Base-by-base conservation (phyloP, 2,329 filamentous ascomycete species). In the Monosporascus sp. region DNA sequence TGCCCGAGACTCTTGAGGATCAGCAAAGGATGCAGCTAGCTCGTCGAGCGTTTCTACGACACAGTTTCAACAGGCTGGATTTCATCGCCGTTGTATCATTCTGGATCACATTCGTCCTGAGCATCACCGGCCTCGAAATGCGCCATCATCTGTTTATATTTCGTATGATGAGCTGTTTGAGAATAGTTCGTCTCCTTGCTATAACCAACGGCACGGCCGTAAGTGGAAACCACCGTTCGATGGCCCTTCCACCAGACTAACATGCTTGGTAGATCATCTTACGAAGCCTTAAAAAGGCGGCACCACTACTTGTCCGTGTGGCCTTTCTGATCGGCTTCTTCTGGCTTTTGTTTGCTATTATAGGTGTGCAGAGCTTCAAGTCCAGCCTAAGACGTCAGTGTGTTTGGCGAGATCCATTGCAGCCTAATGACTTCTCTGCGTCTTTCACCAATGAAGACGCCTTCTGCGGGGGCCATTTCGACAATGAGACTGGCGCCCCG, bases 291-390 rank as follows among this genome's bases (percentile, higher is more conserved):
- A 99, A 99, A 68, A 96, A 96, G 67, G 92, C 94, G 2, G 90
- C 93, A 0, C 94, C 95, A 2, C 77, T 96, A 37, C 82, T 99
- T 24, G 83, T 97, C 25, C 90, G 96, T 57, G 92, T 99, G 34
- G 92, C 90, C 1, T 97, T 99, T 66, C 77, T 99, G 22, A 91
- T 99, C 60, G 82, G 89, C 15, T 99, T 99, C 72, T 99, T 99
- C 72, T 99, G 94, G 94, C 80, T 99, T 42, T 74, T 97, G 11
- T 99, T 99, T 72, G 94, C 91, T 38, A 97, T 99, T 57, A 86
- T 99, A 54, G 95, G 94, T 6, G 88, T 99, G 22, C 95, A 99
- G 68, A 96, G 89, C 71, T 99, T 99, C 75, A 93, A 93, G 71
- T 86, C 88, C 8, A 93, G 89, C 68, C 71, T 93, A 24, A 83